phyloP scores from a whole-genome alignment of 257 asterid species.

The Solanum paucissectum region DNA sequence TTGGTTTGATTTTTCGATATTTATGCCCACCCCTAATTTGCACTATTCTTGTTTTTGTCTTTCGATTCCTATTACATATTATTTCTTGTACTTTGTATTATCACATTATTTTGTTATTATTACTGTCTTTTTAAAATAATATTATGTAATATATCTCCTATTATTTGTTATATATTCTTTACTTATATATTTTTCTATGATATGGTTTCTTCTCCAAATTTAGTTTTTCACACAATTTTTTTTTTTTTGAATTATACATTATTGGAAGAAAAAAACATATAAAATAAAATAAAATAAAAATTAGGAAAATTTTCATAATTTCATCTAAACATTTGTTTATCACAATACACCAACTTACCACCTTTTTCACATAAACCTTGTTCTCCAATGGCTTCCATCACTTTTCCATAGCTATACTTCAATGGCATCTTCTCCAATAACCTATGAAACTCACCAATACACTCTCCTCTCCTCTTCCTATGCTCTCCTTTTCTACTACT shows the following conservation, averaged over 20 bases:
- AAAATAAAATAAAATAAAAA: not conserved
- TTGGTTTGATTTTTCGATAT: too few species aligned
- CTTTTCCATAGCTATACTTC: constrained; percentile 66
- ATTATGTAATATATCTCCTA: too few species aligned
- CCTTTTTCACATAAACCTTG: constrained; percentile 69
- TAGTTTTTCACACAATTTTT: not conserved
- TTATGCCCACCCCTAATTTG: too few species aligned
- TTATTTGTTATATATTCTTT: too few species aligned
- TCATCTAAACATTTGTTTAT: constrained; percentile 26
- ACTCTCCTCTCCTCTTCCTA: constrained; percentile 78
- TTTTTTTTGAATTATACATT: not conserved
- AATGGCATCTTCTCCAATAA: constrained; percentile 65
- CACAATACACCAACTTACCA: constrained; percentile 63
- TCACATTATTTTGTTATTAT: too few species aligned
- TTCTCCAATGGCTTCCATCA: constrained; percentile 64
- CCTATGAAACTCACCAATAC: constrained; percentile 63
- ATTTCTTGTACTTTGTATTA: too few species aligned
- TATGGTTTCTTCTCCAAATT: too few species aligned
- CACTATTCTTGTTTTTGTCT: too few species aligned
- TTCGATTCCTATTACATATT: too few species aligned
- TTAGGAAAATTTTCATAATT: not conserved
- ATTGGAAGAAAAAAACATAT: not conserved
- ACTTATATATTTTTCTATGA: too few species aligned
- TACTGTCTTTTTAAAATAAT: too few species aligned
- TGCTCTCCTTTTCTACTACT: constrained; percentile 72